Base-by-base conservation (phyloP, 495 filamentous ascomycete species). In the Cryomyces antarcticus region DNA sequence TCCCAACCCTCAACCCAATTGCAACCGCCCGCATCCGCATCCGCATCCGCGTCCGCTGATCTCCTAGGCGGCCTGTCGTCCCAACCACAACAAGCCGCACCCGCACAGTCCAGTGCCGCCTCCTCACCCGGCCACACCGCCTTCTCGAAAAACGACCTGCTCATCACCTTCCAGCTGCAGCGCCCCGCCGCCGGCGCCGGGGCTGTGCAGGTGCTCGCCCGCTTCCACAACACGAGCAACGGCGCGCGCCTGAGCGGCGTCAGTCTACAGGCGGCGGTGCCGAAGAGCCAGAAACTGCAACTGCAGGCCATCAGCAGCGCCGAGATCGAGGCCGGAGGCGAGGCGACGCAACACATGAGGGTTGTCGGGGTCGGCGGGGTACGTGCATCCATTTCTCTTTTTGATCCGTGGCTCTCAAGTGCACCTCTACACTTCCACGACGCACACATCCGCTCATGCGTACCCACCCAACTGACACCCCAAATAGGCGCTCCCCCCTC, bases 271-370 rank as follows among this genome's bases (percentile, higher is more conserved):
- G 92, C 87, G 38, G 89, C 89, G 4, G 89, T 96, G 47, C 92
- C 89, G 5, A 95, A 94, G 64, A 84, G 77, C 31, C 92, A 96
- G 61, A 88, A 82, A 53, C 58, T 97, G 47, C 82, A 93, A 57
- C 64, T 97, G 40, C 78, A 86, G 53, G 81, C 78, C 41, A 89
- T 97, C 46, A 89, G 76, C 43, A 78, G 72, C 51, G 59, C 75
- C 1, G 83, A 93, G 37, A 57, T 97, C 11, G 74, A 69, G 9
- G 68, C 72, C 3, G 84, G 83, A 3, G 70, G 77, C 11, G 88
- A 96, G 51, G 92, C 82, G 10, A 80, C 77, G 42, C 88, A 95
- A 59, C 64, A 71, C 49, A 86, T 97, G 81, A 80, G 82, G 54
- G 73, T 96, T 41, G 67, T 65, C 9, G 77, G 78, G 47, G 74